Percentiles rank a stretch among this genome's conserved stretches.
Evolutionary conservation across 305 asterid species (phyloP).

Genomic region (Coffea humblotiana): DNA sequence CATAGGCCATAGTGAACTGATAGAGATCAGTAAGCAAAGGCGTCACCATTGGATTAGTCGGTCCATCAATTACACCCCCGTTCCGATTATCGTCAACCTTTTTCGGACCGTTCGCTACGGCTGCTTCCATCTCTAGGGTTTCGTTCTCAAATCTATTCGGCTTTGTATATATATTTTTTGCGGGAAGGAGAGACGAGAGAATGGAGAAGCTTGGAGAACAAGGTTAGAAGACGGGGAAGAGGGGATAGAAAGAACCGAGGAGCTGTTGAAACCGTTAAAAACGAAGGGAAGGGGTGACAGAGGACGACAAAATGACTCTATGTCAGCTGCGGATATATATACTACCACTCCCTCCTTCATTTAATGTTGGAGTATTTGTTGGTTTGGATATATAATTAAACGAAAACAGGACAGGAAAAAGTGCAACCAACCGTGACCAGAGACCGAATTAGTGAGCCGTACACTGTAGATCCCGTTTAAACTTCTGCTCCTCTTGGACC

Average conservation of each 20-base stretch:
- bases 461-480: too few relatives aligned
- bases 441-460: neutral
- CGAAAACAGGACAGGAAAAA: neutral
- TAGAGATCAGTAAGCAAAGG: constrained; percentile 95
- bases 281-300: neutral
- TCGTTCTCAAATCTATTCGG: neutral
- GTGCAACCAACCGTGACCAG: neutral
- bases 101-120: constrained; percentile 39
- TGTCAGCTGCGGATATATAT: too few relatives aligned
- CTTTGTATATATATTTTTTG: neutral
- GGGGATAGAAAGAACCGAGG: neutral
- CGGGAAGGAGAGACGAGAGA: neutral
- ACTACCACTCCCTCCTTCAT: too few relatives aligned
- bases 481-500: too few relatives aligned
- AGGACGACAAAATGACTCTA: neutral
- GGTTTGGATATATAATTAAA: neutral
- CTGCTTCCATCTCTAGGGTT: constrained; percentile 35
- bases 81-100: constrained; percentile 18
- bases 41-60: constrained; percentile 96
- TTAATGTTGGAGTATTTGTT: too few relatives aligned
- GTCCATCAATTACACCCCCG: constrained; percentile 44
- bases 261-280: constrained; percentile 17
- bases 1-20: constrained; percentile 98
- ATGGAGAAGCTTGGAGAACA: constrained; percentile 14
- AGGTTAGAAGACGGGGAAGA: neutral